Conservation (phyloP, 257 asterid species). For the Nemophila menziesii region DNA sequence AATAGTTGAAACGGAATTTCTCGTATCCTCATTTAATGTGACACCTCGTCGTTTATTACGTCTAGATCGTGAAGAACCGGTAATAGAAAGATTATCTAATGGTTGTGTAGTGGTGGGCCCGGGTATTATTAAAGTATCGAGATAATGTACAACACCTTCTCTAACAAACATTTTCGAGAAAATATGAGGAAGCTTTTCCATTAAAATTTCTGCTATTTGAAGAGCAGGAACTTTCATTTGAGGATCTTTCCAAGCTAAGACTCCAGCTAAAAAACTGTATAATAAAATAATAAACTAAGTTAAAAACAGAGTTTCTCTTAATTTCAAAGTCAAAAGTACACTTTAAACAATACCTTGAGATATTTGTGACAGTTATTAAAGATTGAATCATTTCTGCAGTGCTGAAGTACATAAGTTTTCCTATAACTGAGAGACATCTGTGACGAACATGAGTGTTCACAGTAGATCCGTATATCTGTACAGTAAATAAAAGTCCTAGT, state of each 20-base stretch:
- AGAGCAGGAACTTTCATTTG: slow-evolving; percentile 94
- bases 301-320: neutral
- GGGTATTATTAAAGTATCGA: slow-evolving; percentile 52
- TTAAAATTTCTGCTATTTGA: slow-evolving; percentile 87
- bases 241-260: slow-evolving; percentile 99
- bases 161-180: slow-evolving; percentile 86
- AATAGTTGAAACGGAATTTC: slow-evolving; percentile 25
- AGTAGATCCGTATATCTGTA: slow-evolving; percentile 95
- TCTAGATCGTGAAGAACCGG: slow-evolving; percentile 77
- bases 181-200: slow-evolving; percentile 89
- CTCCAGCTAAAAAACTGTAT: slow-evolving; percentile 84
- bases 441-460: slow-evolving; percentile 95
- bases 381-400: slow-evolving; percentile 71
- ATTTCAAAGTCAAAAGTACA: too few relatives aligned
- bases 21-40: slow-evolving; percentile 44
- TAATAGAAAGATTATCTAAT: slow-evolving; percentile 58
- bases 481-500: slow-evolving; percentile 5
- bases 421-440: slow-evolving; percentile 90
- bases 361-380: slow-evolving; percentile 54
- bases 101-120: slow-evolving; percentile 44
- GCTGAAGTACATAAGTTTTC: slow-evolving; percentile 94
- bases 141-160: slow-evolving; percentile 96
- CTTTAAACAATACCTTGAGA: slow-evolving; percentile 61
- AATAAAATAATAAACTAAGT: slow-evolving; percentile 5
- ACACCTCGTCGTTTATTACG: slow-evolving; percentile 67